Base-by-base conservation (phyloP, 2,329 filamentous ascomycete species). In the Paracoccidioides brasiliensis region DNA sequence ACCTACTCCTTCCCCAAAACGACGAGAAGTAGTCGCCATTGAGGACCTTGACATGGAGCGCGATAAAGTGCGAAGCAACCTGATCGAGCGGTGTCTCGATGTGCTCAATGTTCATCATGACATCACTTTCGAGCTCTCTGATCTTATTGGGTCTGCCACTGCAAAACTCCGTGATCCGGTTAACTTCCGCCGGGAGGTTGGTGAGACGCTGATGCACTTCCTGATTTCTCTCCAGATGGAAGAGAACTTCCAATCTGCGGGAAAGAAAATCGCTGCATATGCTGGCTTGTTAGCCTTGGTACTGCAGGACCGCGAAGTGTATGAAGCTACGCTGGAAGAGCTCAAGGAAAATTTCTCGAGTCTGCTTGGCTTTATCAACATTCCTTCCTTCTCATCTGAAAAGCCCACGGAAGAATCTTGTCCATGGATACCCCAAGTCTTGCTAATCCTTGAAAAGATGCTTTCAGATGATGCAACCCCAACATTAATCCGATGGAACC, bases 21-120 rank as follows among this genome's bases (percentile, higher is more conserved):
- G 64, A 40, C 70, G 68, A 15, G 65, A 71, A 53, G 58, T 71
- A 37, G 61, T 64, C 37, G 86, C 86, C 0, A 78, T 90, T 56
- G 88, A 96, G 56, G 85, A 90, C 60, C 76, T 98, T 5, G 88
- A 95, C 59, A 80, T 80, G 38, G 80, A 88, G 67, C 83, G 93
- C 48, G 77, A 79, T 4, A 79, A 77, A n/a, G 76, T 97, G 43
- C 82, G 88, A 42, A 77, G 81, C 22, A 84, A 88, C 55, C 72
- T 97, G 55, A 90, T 97, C 57, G 90, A 96, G 63, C 86, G 89
- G 56, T 95, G 88, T 61, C 76, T 98, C 28, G 90, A 96, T 64
- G 83, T 97, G 38, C 83, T 98, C 54, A 86, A 91, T 67, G 84
- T 85, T 41, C 90, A 97, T 63, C 85, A 90, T 12, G 84, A 88